These are phyloP conservation scores for Aspergillus novofumigatus DNA, from an alignment of 2,329 filamentous ascomycete species.

Conservation along the genomic window DNA sequence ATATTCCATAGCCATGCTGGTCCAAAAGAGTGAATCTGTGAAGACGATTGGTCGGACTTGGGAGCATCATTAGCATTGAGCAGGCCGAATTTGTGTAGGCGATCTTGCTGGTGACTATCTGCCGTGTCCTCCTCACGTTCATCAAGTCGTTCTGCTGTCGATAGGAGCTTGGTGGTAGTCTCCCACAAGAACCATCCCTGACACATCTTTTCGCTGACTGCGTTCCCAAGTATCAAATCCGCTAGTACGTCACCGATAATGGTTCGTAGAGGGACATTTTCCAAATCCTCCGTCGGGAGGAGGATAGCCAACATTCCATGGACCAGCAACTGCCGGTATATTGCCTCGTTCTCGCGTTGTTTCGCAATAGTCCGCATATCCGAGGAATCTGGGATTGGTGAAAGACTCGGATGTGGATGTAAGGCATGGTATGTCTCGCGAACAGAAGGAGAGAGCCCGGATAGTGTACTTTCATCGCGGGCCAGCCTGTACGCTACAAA, in stretches of 20 bases:
- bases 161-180: slow-evolving; percentile 67
- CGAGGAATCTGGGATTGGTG: slow-evolving; percentile 63
- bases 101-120: slow-evolving; percentile 33
- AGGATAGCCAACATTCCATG: slow-evolving; percentile 77
- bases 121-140: slow-evolving; percentile 22
- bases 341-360: slow-evolving; percentile 72
- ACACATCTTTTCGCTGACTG: slow-evolving; percentile 72
- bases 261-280: slow-evolving; percentile 78
- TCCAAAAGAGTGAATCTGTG: slow-evolving; percentile 29
- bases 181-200: slow-evolving; percentile 91
- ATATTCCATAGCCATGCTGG: slow-evolving; percentile 47
- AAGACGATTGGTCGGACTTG: slow-evolving; percentile 22
- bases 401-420: slow-evolving; percentile 74
- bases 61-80: slow-evolving; percentile 38
- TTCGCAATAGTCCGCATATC: slow-evolving; percentile 50
- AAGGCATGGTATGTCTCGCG: slow-evolving; percentile 78
- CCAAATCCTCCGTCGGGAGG: slow-evolving; percentile 85
- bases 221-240: slow-evolving; percentile 81
- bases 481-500: slow-evolving; percentile 67
- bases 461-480: slow-evolving; percentile 53
- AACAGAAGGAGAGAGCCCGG: slow-evolving; percentile 58
- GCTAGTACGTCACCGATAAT: slow-evolving; percentile 84
- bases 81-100: slow-evolving; percentile 56
- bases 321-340: slow-evolving; percentile 84
- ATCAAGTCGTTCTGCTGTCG: slow-evolving; percentile 36